Evolutionary conservation across 352 stramenopile species (phyloP).

Genomic region (Blastocystis sp.): DNA sequence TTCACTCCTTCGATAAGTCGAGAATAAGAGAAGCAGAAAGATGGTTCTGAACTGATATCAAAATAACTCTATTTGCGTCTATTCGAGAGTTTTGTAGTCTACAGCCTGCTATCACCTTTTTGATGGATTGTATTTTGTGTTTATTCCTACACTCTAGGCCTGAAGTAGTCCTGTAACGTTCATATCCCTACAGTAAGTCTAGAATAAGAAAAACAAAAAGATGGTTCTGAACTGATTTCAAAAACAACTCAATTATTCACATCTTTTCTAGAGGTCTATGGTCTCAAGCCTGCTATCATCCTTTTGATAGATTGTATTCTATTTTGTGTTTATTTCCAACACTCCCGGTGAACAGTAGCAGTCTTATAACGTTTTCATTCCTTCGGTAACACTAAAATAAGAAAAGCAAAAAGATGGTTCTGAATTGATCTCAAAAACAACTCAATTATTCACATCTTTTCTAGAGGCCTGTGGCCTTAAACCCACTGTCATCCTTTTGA

Average conservation of each 20-base stretch:
- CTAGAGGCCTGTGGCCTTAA: background rate
- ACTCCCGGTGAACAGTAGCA: too few species aligned
- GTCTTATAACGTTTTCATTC: too few species aligned
- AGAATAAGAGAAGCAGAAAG: background rate
- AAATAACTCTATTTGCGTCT: background rate
- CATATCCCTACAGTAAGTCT: background rate
- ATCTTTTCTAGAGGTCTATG: background rate
- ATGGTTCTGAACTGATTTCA: background rate
- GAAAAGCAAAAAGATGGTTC: background rate
- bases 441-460: background rate
- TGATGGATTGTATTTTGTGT: background rate
- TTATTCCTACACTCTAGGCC: too few species aligned
- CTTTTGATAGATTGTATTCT: slow-evolving; percentile 4
- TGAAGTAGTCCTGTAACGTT: too few species aligned
- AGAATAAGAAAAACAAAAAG: background rate
- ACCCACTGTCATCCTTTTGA: background rate
- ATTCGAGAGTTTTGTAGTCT: background rate
- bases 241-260: too few species aligned
- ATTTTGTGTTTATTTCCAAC: background rate
- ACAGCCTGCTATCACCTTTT: background rate
- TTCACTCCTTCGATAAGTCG: too few species aligned
- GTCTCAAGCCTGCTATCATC: background rate
- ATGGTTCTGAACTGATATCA: background rate
- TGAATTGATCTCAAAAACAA: background rate
- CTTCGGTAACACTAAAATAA: background rate